These are phyloP conservation scores for Sphaerobolus stellatus DNA, from an alignment of 1,284 basidiomycete species.

Conservation along the genomic window DNA sequence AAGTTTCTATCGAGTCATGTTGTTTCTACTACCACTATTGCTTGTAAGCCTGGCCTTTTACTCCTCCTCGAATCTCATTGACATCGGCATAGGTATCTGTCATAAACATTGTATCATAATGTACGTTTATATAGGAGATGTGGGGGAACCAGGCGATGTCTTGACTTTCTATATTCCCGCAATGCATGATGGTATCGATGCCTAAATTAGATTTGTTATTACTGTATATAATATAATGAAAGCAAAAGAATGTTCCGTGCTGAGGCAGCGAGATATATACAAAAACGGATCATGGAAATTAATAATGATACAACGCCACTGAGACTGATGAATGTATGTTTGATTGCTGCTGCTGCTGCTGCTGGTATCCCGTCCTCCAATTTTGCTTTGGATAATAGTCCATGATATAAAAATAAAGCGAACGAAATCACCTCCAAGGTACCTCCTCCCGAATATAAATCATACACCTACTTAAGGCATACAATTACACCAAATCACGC, in stretches of 20 bases:
- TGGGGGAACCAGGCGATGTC: conserved; percentile 79
- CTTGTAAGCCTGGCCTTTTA: conserved; percentile 55
- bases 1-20: conserved; percentile 84
- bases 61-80: background rate
- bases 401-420: too few species aligned
- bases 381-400: too few species aligned
- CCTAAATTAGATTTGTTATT: conserved; percentile 13
- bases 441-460: too few species aligned
- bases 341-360: too few species aligned
- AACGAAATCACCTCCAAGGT: too few species aligned
- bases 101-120: conserved; percentile 83
- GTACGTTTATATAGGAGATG: conserved; percentile 87
- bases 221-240: background rate
- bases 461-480: too few species aligned
- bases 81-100: conserved; percentile 63
- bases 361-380: too few species aligned
- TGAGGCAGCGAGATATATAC: too few species aligned
- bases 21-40: conserved; percentile 84
- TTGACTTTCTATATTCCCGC: conserved; percentile 87
- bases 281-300: too few species aligned
- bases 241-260: background rate
- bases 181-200: conserved; percentile 39
- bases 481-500: background rate
- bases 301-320: too few species aligned
- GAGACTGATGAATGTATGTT: too few species aligned